Percentiles rank a stretch among this genome's conserved stretches.
These are phyloP conservation scores for Tricholoma flavovirens DNA, from an alignment of 768 basidiomycete genomes.

Conservation along the genomic window DNA sequence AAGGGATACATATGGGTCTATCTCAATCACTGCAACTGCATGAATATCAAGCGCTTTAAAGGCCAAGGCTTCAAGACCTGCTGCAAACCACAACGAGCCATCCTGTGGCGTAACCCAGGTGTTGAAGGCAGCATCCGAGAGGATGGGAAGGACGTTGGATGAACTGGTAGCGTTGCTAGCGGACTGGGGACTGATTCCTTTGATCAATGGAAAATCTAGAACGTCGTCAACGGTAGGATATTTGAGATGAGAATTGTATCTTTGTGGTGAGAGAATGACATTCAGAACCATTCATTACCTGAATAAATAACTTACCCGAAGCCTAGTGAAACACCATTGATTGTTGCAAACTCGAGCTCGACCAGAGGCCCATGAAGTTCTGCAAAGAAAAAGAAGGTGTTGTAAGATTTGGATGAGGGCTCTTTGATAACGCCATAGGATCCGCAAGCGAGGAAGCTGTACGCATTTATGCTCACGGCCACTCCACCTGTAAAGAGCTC, in stretches of 20 bases:
- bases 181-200: background rate
- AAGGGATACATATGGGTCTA: background rate
- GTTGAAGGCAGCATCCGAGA: background rate
- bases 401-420: background rate
- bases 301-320: background rate
- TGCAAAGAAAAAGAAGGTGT: conserved; percentile 2
- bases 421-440: background rate
- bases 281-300: background rate
- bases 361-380: conserved; percentile 1
- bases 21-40: conserved; percentile 1
- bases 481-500: background rate
- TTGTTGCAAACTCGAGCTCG: conserved; percentile 3
- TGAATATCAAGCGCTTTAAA: background rate
- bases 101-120: background rate
- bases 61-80: conserved; percentile 1
- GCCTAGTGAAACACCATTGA: background rate
- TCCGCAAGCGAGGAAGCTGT: background rate
- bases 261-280: background rate
- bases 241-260: conserved; percentile 1
- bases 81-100: conserved; percentile 2
- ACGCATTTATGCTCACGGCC: background rate
- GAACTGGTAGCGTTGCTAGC: no score
- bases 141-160: background rate
- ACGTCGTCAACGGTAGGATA: conserved; percentile 1
- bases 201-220: background rate